Evolutionary conservation across 352 stramenopile genomes (phyloP).

Genomic region (Bremia lactucae): DNA sequence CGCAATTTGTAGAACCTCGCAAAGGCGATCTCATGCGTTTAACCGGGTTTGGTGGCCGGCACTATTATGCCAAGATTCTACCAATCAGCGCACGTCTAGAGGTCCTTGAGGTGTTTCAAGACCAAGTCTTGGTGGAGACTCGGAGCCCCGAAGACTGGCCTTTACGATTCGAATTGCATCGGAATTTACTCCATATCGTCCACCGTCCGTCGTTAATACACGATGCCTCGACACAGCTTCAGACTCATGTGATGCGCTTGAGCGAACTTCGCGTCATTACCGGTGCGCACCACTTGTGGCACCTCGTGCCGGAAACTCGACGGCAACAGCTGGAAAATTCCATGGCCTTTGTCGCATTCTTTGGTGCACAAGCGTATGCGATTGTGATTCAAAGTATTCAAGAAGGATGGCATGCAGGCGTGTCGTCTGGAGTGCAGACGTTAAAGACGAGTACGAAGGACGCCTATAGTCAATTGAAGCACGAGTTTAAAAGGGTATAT

Average conservation of each 20-base stretch:
- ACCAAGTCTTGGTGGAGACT: constrained; percentile 48
- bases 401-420: constrained; percentile 25
- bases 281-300: constrained; percentile 33
- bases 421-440: constrained; percentile 29
- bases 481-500: constrained; percentile 47
- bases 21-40: constrained; percentile 54
- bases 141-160: constrained; percentile 51
- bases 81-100: constrained; percentile 36
- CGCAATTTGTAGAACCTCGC: constrained; percentile 28
- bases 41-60: constrained; percentile 45
- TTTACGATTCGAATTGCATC: constrained; percentile 53
- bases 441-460: constrained; percentile 32
- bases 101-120: constrained; percentile 51
- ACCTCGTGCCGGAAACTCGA: constrained; percentile 25
- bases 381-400: constrained; percentile 27
- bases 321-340: constrained; percentile 33
- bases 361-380: constrained; percentile 28
- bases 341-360: constrained; percentile 38
- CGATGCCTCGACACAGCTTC: constrained; percentile 40
- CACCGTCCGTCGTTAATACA: constrained; percentile 44
- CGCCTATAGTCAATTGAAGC: constrained; percentile 30
- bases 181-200: constrained; percentile 54
- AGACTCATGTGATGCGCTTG: constrained; percentile 40
- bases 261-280: constrained; percentile 34
- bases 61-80: constrained; percentile 61